phyloP scores from a whole-genome alignment of 495 filamentous ascomycete genomes.

The Parathielavia hyrcaniae region DNA sequence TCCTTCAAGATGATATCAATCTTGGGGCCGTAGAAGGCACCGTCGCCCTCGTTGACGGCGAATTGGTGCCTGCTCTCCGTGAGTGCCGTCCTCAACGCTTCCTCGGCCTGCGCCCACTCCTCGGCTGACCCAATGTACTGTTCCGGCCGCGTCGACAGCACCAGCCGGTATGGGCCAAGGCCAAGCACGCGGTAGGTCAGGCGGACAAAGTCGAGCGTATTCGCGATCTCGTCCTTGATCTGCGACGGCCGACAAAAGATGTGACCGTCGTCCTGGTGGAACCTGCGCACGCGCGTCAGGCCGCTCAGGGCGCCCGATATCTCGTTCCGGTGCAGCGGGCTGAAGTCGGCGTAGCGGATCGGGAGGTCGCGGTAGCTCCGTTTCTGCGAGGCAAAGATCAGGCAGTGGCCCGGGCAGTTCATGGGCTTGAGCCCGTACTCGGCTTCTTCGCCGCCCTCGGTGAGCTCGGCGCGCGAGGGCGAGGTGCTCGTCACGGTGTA shows the following conservation, averaged over 20 bases:
- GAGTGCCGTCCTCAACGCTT: constrained; percentile 62
- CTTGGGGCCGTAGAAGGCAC: constrained; percentile 93
- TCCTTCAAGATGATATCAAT: constrained; percentile 85
- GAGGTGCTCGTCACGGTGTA: constrained; percentile 68
- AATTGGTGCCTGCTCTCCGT: constrained; percentile 59
- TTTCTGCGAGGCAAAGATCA: constrained; percentile 67
- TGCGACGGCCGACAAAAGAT: constrained; percentile 87
- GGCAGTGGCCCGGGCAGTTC: constrained; percentile 94
- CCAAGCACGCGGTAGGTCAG: constrained; percentile 70
- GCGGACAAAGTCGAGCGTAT: constrained; percentile 72
- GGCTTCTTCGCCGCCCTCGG: constrained; percentile 53
- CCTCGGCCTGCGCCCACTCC: constrained; percentile 79
- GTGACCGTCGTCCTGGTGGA: constrained; percentile 94
- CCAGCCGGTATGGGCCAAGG: constrained; percentile 66
- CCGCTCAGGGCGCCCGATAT: constrained; percentile 79
- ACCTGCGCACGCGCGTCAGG: constrained; percentile 81
- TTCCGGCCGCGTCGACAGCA: constrained; percentile 76
- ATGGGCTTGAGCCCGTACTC: constrained; percentile 92
- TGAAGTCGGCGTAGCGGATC: constrained; percentile 89
- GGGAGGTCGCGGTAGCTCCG: constrained; percentile 79
- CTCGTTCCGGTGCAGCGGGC: constrained; percentile 86
- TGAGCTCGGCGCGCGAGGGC: constrained; percentile 33
- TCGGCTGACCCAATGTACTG: constrained; percentile 71
- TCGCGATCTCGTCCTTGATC: constrained; percentile 71
- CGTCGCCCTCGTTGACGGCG: constrained; percentile 72